A percentile compares a stretch with the other conserved stretches of the same genome.
Evolutionary conservation across 345 rosid genomes (phyloP).

Genomic region (Arabis alpina): DNA sequence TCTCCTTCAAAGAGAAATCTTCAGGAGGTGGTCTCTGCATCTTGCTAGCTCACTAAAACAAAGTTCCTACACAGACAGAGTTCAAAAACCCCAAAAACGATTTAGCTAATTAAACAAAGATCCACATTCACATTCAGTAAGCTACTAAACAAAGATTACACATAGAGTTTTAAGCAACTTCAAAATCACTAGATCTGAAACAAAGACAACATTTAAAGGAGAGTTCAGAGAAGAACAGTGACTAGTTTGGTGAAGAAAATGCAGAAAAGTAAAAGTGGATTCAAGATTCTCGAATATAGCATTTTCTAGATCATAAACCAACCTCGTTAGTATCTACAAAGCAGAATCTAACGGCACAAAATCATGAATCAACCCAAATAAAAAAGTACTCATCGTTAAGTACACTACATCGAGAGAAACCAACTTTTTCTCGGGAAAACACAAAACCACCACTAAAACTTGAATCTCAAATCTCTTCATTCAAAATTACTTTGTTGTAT

Average conservation of each 20-base stretch:
- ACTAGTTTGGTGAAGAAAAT: conserved; percentile 26
- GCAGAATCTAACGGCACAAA: conserved; percentile 38
- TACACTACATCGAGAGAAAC: conserved; percentile 32
- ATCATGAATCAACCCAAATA: conserved; percentile 5
- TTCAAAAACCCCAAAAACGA: background rate
- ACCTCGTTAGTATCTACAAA: conserved; percentile 44
- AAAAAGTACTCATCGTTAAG: background rate
- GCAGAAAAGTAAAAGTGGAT: conserved; percentile 14
- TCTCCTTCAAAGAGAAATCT: conserved; percentile 82
- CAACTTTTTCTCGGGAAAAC: conserved; percentile 29
- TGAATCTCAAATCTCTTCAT: background rate
- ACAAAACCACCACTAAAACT: no score
- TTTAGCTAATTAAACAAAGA: no score
- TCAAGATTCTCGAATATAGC: conserved; percentile 34
- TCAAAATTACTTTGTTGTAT: no score
- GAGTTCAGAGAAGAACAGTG: conserved; percentile 2
- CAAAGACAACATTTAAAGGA: conserved; percentile 22
- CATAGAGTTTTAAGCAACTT: conserved; percentile 36
- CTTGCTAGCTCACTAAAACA: conserved; percentile 36
- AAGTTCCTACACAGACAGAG: conserved; percentile 11
- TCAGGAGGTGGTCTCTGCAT: conserved; percentile 85
- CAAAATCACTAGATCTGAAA: conserved; percentile 59
- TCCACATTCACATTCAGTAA: conserved; percentile 16
- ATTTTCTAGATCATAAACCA: conserved; percentile 34
- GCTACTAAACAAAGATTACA: conserved; percentile 27